Conservation (phyloP, 257 asterid species). For the Henckelia pumila region DNA sequence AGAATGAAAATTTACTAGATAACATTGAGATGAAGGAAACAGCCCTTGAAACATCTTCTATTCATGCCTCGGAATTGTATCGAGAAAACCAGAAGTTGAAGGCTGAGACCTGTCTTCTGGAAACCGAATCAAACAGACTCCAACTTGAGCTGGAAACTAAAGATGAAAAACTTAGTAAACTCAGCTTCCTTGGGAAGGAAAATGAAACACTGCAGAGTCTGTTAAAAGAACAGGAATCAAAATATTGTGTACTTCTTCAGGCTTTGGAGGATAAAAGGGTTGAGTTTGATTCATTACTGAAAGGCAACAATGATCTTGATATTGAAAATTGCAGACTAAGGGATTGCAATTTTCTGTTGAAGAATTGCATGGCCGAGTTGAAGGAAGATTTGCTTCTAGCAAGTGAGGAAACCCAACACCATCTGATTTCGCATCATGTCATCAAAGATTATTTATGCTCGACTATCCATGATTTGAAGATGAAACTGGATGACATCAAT, state of each 20-base stretch:
- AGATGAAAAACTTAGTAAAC: slow-evolving; percentile 43
- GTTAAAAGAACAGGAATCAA: slow-evolving; percentile 42
- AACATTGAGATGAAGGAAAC: slow-evolving; percentile 53
- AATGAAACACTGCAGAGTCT: slow-evolving; percentile 41
- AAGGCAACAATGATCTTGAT: slow-evolving; percentile 24
- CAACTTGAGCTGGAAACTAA: slow-evolving; percentile 49
- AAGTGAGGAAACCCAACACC: slow-evolving; percentile 30
- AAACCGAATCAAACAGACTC: slow-evolving; percentile 40
- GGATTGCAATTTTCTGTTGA: slow-evolving; percentile 33
- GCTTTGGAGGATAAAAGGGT: slow-evolving; percentile 48
- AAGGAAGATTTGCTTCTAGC: slow-evolving; percentile 40
- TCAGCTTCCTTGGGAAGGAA: slow-evolving; percentile 53
- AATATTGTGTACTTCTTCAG: slow-evolving; percentile 37
- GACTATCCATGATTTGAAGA: slow-evolving; percentile 39
- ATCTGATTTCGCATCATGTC: slow-evolving; percentile 38
- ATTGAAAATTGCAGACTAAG: slow-evolving; percentile 37
- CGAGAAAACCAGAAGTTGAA: slow-evolving; percentile 49
- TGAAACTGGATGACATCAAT: slow-evolving; percentile 37
- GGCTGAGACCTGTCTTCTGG: slow-evolving; percentile 37
- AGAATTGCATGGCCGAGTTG: slow-evolving; percentile 39
- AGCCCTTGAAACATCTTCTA: slow-evolving; percentile 52
- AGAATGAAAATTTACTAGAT: slow-evolving; percentile 41
- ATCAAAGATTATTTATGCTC: slow-evolving; percentile 34
- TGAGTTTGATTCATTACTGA: slow-evolving; percentile 38
- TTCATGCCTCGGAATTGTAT: slow-evolving; percentile 44